Percentiles rank a stretch among this genome's conserved stretches.
phyloP scores from a whole-genome alignment of 495 filamentous ascomycete species.

The Talaromyces thailandensis region DNA sequence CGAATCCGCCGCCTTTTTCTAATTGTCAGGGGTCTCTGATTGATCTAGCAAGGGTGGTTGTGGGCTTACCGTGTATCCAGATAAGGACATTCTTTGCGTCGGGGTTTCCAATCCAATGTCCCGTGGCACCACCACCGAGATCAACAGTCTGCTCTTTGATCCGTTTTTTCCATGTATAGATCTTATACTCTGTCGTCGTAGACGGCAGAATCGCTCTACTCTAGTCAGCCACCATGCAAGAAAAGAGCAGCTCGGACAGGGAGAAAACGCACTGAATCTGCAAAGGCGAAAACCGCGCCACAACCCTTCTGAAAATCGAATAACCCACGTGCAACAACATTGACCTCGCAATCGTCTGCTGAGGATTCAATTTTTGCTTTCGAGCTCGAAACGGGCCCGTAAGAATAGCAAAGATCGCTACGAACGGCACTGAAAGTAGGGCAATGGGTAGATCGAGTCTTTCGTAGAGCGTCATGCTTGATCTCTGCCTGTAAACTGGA shows the following conservation, averaged over 20 bases:
- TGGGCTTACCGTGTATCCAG: constrained; percentile 47
- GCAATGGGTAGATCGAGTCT: constrained; percentile 1
- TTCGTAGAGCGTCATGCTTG: constrained; percentile 1
- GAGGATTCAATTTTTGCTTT: constrained; percentile 1
- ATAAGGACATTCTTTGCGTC: constrained; percentile 47
- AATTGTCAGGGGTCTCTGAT: neutral
- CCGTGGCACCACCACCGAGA: constrained; percentile 40
- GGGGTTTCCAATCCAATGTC: constrained; percentile 51
- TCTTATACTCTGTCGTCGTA: constrained; percentile 37
- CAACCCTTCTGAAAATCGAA: constrained; percentile 17
- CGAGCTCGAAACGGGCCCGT: constrained; percentile 2
- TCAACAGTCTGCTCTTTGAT: constrained; percentile 39
- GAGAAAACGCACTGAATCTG: constrained; percentile 25
- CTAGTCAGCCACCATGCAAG: constrained; percentile 1
- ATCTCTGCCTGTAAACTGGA: neutral
- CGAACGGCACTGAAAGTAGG: neutral
- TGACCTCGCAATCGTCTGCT: neutral
- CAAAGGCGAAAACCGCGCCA: constrained; percentile 14
- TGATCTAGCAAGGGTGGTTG: no score
- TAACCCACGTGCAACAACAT: constrained; percentile 19
- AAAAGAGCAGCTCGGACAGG: neutral
- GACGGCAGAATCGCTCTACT: constrained; percentile 22
- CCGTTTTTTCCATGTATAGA: constrained; percentile 31
- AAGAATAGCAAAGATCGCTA: neutral
- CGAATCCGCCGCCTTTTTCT: constrained; percentile 49